phyloP scores from a whole-genome alignment of 2,329 filamentous ascomycete species.

The Pseudogymnoascus destructans region DNA sequence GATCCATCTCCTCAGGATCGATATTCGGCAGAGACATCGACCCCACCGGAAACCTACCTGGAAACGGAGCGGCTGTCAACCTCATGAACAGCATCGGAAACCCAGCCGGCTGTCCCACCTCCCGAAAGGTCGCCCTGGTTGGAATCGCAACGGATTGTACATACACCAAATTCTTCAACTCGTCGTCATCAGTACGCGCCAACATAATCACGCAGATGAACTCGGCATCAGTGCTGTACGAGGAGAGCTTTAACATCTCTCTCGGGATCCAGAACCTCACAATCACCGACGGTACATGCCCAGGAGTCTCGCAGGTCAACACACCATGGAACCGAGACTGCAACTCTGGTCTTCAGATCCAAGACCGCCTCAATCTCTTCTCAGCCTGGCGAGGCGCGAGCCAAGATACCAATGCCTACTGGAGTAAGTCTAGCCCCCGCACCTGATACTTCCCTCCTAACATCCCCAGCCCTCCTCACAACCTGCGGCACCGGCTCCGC shows the following conservation, averaged over 20 bases:
- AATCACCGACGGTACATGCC: slow-evolving; percentile 62
- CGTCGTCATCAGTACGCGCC: slow-evolving; percentile 46
- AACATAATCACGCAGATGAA: slow-evolving; percentile 81
- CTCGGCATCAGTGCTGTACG: slow-evolving; percentile 74
- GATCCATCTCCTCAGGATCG: slow-evolving; percentile 45
- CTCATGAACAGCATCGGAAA: slow-evolving; percentile 66
- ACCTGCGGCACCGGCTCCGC: slow-evolving; percentile 65
- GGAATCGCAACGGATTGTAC: slow-evolving; percentile 89
- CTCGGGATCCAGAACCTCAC: slow-evolving; percentile 79
- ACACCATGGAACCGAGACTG: slow-evolving; percentile 81
- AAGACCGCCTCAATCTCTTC: slow-evolving; percentile 71
- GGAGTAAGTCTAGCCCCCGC: slow-evolving; percentile 66
- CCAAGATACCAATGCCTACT: slow-evolving; percentile 75
- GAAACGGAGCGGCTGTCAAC: slow-evolving; percentile 71
- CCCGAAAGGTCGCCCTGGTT: slow-evolving; percentile 82
- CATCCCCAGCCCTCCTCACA: slow-evolving; percentile 42
- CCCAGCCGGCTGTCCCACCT: slow-evolving; percentile 71
- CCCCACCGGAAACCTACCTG: slow-evolving; percentile 42
- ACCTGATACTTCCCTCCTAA: slow-evolving; percentile 43
- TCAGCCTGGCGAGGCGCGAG: slow-evolving; percentile 74
- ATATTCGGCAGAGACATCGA: slow-evolving; percentile 68
- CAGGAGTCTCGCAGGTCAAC: slow-evolving; percentile 48
- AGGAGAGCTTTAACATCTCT: slow-evolving; percentile 87
- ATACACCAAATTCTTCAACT: slow-evolving; percentile 62
- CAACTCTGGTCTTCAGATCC: slow-evolving; percentile 48